Evolutionary conservation across 371 early-diverging fungal species (phyloP), one percentile per base, ranked within the genome.

Genomic region (Mucor piriformis): DNA sequence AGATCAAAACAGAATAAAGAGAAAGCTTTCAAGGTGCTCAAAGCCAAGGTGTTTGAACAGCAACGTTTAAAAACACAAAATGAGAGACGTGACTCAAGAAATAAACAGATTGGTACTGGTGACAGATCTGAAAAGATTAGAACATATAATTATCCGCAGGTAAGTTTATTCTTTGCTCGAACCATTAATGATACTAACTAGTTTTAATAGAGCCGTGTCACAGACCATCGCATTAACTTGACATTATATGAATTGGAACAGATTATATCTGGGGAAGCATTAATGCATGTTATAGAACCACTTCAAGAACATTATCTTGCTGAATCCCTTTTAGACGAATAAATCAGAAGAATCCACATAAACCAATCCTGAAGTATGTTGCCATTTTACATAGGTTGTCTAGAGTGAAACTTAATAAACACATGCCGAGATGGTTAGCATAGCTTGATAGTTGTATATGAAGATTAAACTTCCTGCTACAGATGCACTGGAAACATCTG

Each of bases 81-180:
- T 3, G 87, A 82, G 55, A 74, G 93, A 46, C 63, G 90, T 0
- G 78, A 84, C 43, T 76, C 84, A 11, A 67, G 93, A 18, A 85
- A 87, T 56, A 77, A 79, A 32, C 88, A 86, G 58, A 86, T 86
- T 52, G 67, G 76, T 29, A 88, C 87, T 5, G 93, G 91, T 18
- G 85, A 84, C 25, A 80, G 94, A 46, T 92, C 92, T 0, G 94
- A 94, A 66, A 92, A 93, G 74, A 91, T 91, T 49, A 77, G 94
- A 35, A 94, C 94, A 0, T 94, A 94, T 65, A 94, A 94, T 56
- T 93, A 81, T 62, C 84, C 89, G 13, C 91, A 91, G 24, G 46
- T 46, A 46, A 21, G 24, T 24, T 3, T 24, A 12, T 46, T 1
- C 5, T 24, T 21, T 10, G 11, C 5, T 46, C 0, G 0, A 24